Evolutionary conservation across 495 filamentous ascomycete genomes (phyloP), one percentile per base, ranked within the genome.

Genomic region (Viridothelium virens): DNA sequence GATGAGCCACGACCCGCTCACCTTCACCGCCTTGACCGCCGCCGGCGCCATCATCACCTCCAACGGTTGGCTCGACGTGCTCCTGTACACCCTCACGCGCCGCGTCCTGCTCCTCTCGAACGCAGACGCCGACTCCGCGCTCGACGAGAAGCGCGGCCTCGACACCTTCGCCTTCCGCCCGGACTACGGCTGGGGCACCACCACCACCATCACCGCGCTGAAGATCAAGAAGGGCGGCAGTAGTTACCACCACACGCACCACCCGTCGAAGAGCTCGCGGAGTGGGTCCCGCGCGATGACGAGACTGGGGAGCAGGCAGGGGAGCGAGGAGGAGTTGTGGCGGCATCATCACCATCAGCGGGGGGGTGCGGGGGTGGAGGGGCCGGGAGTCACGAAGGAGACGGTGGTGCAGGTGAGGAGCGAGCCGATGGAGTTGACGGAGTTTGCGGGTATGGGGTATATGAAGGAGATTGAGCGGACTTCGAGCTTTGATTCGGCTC

Each of bases 41-140:
- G 87, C 89, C 0, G 90, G 89, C n/a, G 82, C 85, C 0, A 78
- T 91, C 66, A 89, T 91, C 62, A 86, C 87, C 10, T 86, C 82
- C 65, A 90, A 87, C 70, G 90, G 90, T 38, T 85, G 87, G 78
- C 78, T 91, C 47, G 90, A 92, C 71, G 87, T 87, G 12, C 69
- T 89, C 14, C 77, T 92, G 2, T 93, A 91, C 75, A 83, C 87
- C 3, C 77, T 86, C 7, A 92, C 89, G n/a, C 81, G 89, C 3
- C 77, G 80, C 16, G 72, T 78, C 33, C 65, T 75, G 33, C 36
- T 75, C 36, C 77, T 83, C 68, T 72, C 79, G 65, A 74, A 80
- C 53, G 78, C 78, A 16, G 78, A 81, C 18, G 48, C 44, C 11
- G 36, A 38, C 10, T 59, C 53, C 10, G 53, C 18, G 2, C 53